phyloP scores from a whole-genome alignment of 495 filamentous ascomycete genomes.

The Penicillium herquei region DNA sequence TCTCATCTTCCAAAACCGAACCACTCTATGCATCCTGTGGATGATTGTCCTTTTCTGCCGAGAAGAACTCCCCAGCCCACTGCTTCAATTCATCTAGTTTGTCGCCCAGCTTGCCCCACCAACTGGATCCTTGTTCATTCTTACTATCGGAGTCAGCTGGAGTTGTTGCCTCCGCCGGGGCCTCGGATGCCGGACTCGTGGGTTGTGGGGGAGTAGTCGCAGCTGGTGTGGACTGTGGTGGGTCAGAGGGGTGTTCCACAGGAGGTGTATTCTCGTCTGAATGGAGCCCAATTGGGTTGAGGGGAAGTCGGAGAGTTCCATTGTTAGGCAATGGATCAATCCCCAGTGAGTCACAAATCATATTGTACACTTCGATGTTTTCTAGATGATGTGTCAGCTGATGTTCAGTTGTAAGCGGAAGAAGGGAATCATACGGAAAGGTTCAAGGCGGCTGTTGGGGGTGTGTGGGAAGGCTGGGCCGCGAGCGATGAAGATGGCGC shows the following conservation, averaged over 20 bases:
- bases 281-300: conserved; percentile 69
- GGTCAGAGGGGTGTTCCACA: conserved; percentile 42
- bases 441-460: conserved; percentile 73
- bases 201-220: conserved; percentile 6
- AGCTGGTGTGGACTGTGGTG: conserved; percentile 19
- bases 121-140: conserved; percentile 26
- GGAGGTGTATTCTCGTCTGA: conserved; percentile 42
- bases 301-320: conserved; percentile 78
- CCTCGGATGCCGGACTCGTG: conserved; percentile 19
- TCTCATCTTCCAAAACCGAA: neutral
- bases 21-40: conserved; percentile 9
- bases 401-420: neutral
- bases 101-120: conserved; percentile 34
- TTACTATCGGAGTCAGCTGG: conserved; percentile 21
- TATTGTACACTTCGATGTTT: conserved; percentile 95
- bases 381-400: conserved; percentile 43
- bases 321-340: conserved; percentile 72
- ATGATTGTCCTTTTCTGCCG: conserved; percentile 36
- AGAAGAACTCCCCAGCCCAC: conserved; percentile 38
- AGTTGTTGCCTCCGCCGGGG: conserved; percentile 3
- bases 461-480: conserved; percentile 86
- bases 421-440: conserved; percentile 66
- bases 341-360: conserved; percentile 81
- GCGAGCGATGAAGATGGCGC: conserved; percentile 84
- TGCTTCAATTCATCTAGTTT: conserved; percentile 38